These are phyloP conservation scores for Podila verticillata DNA, from an alignment of 192 early-diverging fungal species.

Conservation along the genomic window DNA sequence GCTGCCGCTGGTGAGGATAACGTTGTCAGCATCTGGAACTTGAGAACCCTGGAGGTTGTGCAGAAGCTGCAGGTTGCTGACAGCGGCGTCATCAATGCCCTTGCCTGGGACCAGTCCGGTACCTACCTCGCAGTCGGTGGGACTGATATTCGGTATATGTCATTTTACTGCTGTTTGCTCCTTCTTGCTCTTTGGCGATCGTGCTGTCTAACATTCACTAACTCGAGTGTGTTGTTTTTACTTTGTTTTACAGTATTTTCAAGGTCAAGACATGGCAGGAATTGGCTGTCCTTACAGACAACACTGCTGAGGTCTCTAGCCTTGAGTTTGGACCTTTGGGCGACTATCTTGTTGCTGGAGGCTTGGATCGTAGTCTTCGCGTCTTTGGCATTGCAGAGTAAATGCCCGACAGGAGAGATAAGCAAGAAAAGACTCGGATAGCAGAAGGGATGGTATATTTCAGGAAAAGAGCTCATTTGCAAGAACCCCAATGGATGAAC, in stretches of 20 bases:
- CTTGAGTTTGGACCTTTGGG: constrained; percentile 67
- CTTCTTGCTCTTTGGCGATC: neutral
- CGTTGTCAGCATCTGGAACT: constrained; percentile 92
- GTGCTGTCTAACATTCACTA: constrained; percentile 1
- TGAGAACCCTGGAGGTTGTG: constrained; percentile 83
- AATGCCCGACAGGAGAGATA: neutral
- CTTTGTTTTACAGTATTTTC: constrained; percentile 54
- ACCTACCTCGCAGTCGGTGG: constrained; percentile 85
- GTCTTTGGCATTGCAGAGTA: constrained; percentile 58
- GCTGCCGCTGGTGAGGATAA: constrained; percentile 77
- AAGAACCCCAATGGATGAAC: too few species aligned
- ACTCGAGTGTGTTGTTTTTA: constrained; percentile 4
- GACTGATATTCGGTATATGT: constrained; percentile 57
- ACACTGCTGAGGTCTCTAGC: constrained; percentile 62
- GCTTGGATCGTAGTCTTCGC: constrained; percentile 67
- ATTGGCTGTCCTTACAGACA: constrained; percentile 59
- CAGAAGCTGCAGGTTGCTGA: constrained; percentile 73
- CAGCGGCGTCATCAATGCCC: constrained; percentile 62
- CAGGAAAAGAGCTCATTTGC: too few species aligned
- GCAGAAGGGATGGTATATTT: neutral
- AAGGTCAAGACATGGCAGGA: constrained; percentile 76
- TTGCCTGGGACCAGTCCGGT: constrained; percentile 85
- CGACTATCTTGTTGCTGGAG: constrained; percentile 60
- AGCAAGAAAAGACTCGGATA: neutral
- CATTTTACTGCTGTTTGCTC: neutral